A percentile compares a stretch with the other conserved stretches of the same genome.
phyloP scores from a whole-genome alignment of 352 stramenopile genomes.

The Phytophthora constricta region DNA sequence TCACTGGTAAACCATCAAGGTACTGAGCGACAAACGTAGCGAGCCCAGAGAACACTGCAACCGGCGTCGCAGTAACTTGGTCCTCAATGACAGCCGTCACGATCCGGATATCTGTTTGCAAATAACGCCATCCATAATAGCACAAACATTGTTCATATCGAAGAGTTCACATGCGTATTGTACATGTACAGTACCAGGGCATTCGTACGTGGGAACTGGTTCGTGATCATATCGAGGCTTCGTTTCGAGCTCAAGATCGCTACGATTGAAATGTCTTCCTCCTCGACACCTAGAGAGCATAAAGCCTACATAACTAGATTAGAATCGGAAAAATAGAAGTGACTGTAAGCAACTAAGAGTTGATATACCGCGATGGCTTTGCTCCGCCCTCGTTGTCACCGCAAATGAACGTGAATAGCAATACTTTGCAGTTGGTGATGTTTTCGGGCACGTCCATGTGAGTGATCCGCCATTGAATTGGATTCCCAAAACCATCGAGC shows the following conservation, averaged over 20 bases:
- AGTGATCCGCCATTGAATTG: background rate
- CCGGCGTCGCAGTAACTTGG: too few relatives aligned
- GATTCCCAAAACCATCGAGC: too few relatives aligned
- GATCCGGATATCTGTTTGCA: too few relatives aligned
- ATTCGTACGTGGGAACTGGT: slow-evolving; percentile 7
- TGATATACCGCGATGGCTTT: slow-evolving; percentile 1
- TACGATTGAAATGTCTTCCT: slow-evolving; percentile 2
- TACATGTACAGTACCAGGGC: too few relatives aligned
- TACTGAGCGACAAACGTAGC: too few relatives aligned
- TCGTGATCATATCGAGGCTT: slow-evolving; percentile 1
- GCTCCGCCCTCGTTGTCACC: background rate
- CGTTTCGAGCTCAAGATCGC: background rate
- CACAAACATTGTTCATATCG: too few relatives aligned
- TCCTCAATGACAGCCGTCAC: too few relatives aligned
- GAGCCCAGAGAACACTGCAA: too few relatives aligned
- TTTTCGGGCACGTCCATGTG: slow-evolving; percentile 2
- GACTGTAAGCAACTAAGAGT: background rate
- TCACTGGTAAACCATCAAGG: too few relatives aligned
- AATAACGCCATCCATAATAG: too few relatives aligned
- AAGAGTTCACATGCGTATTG: too few relatives aligned
- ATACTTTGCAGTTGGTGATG: slow-evolving; percentile 1
- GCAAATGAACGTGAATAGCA: slow-evolving; percentile 7
- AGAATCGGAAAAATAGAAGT: background rate
- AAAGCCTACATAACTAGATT: background rate
- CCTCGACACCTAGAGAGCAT: background rate